A percentile compares a stretch with the other conserved stretches of the same genome.
Evolutionary conservation across 2,329 filamentous ascomycete genomes (phyloP).

Genomic region (Sodiomyces alkalinus): DNA sequence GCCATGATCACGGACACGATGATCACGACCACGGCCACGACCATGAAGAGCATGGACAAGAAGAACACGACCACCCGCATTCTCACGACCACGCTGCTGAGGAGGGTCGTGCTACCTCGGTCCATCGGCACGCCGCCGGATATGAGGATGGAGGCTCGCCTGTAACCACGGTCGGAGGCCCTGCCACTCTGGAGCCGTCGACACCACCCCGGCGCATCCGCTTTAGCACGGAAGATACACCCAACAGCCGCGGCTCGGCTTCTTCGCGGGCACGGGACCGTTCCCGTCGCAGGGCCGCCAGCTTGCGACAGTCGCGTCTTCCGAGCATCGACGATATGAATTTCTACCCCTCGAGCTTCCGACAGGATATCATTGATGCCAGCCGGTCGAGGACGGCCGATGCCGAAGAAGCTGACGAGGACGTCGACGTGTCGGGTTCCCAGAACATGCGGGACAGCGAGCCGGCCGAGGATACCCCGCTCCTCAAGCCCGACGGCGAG

Average conservation of each 20-base stretch:
- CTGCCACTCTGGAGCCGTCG: no score
- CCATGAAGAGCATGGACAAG: constrained; percentile 13
- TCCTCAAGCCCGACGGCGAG: constrained; percentile 22
- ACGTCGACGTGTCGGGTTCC: constrained; percentile 34
- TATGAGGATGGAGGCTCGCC: constrained; percentile 44
- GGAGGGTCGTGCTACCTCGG: constrained; percentile 31
- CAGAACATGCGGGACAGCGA: constrained; percentile 27
- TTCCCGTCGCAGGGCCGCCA: constrained; percentile 27
- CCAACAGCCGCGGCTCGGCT: constrained; percentile 14
- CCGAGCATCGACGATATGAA: constrained; percentile 58
- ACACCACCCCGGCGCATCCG: constrained; percentile 24
- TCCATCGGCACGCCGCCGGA: constrained; percentile 24
- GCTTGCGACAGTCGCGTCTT: constrained; percentile 39
- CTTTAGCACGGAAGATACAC: constrained; percentile 19
- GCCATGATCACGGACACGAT: constrained; percentile 58
- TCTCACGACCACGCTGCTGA: constrained; percentile 29
- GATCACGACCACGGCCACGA: constrained; percentile 32
- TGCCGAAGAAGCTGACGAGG: constrained; percentile 37
- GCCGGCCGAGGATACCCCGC: constrained; percentile 28
- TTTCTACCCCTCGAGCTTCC: constrained; percentile 78
- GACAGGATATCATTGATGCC: constrained; percentile 86
- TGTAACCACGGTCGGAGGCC: no score
- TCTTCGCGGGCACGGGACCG: constrained; percentile 23
- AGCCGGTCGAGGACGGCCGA: constrained; percentile 32
- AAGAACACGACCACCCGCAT: constrained; percentile 12